Percentiles rank a stretch among this genome's conserved stretches.
These are phyloP conservation scores for Pseudopithomyces chartarum DNA, from an alignment of 2,329 filamentous ascomycete genomes.

Conservation along the genomic window DNA sequence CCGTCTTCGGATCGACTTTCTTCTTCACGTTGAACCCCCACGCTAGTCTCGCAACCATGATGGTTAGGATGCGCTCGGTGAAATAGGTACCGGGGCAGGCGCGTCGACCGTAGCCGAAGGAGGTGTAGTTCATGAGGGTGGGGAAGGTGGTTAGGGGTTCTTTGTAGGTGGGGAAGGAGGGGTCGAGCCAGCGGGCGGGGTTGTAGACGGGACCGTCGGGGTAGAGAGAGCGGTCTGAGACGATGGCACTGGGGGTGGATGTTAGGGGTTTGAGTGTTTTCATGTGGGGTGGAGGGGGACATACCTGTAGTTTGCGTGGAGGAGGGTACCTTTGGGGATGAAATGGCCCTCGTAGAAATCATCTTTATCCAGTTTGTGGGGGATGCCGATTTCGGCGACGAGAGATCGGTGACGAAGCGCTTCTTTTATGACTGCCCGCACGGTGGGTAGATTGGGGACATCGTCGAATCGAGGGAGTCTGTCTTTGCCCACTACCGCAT, in stretches of 20 bases:
- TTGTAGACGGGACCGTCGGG: background rate
- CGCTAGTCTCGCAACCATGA: constrained; percentile 15
- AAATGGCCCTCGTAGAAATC: background rate
- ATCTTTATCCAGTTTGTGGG: background rate
- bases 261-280: background rate
- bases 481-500: background rate
- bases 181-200: constrained; percentile 54
- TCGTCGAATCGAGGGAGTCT: background rate
- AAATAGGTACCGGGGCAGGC: constrained; percentile 18
- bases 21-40: constrained; percentile 19
- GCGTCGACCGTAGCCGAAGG: constrained; percentile 20
- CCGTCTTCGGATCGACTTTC: background rate
- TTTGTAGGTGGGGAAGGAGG: constrained; percentile 15
- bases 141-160: constrained; percentile 17
- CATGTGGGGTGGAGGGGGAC: background rate
- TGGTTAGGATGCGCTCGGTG: constrained; percentile 16
- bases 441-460: background rate
- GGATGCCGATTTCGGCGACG: constrained; percentile 49
- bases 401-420: background rate
- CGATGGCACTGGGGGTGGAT: background rate
- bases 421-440: background rate
- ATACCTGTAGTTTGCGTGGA: background rate
- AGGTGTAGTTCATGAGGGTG: constrained; percentile 13
- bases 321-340: background rate
- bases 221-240: background rate